Base-by-base conservation (phyloP, 306 rosid genomes). In the Morella rubra region DNA sequence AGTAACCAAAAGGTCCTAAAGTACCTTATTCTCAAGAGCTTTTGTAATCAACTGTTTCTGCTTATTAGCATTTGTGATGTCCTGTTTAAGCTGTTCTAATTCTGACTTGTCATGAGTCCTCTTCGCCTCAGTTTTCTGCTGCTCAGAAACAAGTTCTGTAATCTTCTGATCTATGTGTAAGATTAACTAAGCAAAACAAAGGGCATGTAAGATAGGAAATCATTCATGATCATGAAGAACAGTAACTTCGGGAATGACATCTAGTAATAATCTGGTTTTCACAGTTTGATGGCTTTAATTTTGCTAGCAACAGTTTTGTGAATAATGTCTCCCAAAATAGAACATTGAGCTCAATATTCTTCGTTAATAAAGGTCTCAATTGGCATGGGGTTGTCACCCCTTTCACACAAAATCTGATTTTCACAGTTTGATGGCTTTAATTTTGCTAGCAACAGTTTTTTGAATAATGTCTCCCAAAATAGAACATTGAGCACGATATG, bases 61-160 rank as follows among this genome's bases (percentile, higher is more conserved):
- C 87, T 90, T 95, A 64, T 89, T 82, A 76, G 96, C 86, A 87
- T 95, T 92, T 32, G 91, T 88, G 81, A 95, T 92, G 79, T 95
- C 98, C 87, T 86, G 96, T 84, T 90, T 95, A 67, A 88, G 89
- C 84, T 89, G 97, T 81, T 85, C 97, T 71, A 90, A 24, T 86
- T 90, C 92, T 51, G 97, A 92, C 87, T 79, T 89, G 76, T 79
- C 90, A 64, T 92, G 98, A 50, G 85, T 80, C 76, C 82, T 81
- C 83, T 90, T 82, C 20, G 97, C 98, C 60, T 95, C 98, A 79
- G 81, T 78, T 81, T 92, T 95, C 97, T 92, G 97, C 92, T 95
- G 96, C 86, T 92, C 98, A 62, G 97, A 80, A 75, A 95, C 92
- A 76, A 90, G 88, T 76, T 88, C 90, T 44, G 90, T 89, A 82